A percentile compares a stretch with the other conserved stretches of the same genome.
phyloP scores from a whole-genome alignment of 176 grass and related monocot genomes.

The Rhynchospora tenuis region DNA sequence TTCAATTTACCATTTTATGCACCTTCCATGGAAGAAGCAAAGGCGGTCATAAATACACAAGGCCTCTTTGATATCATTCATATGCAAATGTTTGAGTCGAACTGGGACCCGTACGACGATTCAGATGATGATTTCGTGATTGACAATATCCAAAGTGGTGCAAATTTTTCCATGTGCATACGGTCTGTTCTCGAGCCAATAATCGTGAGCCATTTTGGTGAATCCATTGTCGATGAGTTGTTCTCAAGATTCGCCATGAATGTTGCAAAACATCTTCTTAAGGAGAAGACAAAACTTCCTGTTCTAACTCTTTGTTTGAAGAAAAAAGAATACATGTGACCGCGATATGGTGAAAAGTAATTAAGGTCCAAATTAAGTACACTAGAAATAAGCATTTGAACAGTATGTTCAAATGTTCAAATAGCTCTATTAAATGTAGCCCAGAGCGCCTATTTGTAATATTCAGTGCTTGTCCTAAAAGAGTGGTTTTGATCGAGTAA shows the following conservation, averaged over 20 bases:
- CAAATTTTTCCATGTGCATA: neutral
- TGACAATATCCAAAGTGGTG: slow-evolving; percentile 10
- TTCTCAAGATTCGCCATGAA: slow-evolving; percentile 30
- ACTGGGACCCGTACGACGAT: slow-evolving; percentile 1
- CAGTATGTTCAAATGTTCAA: no score
- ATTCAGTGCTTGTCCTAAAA: no score
- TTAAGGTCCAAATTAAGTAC: neutral
- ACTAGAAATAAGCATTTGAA: no score
- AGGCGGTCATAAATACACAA: slow-evolving; percentile 14
- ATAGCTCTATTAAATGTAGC: no score
- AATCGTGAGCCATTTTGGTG: slow-evolving; percentile 26
- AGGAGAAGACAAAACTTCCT: slow-evolving; percentile 32
- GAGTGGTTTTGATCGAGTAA: no score
- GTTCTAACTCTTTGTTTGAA: slow-evolving; percentile 35
- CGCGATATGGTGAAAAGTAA: neutral
- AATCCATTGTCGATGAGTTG: slow-evolving; percentile 29
- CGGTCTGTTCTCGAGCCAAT: neutral
- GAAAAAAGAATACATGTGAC: neutral
- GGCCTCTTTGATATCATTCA: slow-evolving; percentile 39
- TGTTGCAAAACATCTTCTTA: slow-evolving; percentile 29
- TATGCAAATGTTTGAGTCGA: slow-evolving; percentile 38
- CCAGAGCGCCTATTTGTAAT: no score
- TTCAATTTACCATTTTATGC: slow-evolving; percentile 62
- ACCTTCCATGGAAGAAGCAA: slow-evolving; percentile 54
- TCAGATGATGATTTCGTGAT: neutral